Percentiles rank a stretch among this genome's conserved stretches.
These are phyloP conservation scores for Pulchroboletus neoregius DNA, from an alignment of 1,284 basidiomycete genomes.

Conservation along the genomic window DNA sequence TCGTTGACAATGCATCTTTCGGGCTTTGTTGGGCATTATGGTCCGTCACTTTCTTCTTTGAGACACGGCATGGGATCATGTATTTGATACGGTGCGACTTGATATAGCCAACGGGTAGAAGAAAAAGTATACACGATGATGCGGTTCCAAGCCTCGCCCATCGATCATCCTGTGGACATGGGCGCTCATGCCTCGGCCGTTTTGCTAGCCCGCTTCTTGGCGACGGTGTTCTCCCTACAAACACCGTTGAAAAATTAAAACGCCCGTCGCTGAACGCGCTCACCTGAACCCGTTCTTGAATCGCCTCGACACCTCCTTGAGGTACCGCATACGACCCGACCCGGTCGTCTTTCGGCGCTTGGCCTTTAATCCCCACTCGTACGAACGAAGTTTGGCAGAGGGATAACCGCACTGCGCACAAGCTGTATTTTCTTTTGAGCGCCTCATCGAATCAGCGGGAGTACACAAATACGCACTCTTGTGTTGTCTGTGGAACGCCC, in stretches of 20 bases:
- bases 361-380: conserved; percentile 98
- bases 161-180: no score
- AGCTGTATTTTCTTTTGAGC: no score
- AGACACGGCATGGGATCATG: conserved; percentile 11
- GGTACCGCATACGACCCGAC: conserved; percentile 93
- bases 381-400: conserved; percentile 91
- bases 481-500: conserved; percentile 96
- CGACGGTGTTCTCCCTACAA: conserved; percentile 74
- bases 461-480: conserved; percentile 77
- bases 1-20: conserved; percentile 7
- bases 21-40: no score
- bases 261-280: no score
- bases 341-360: conserved; percentile 99
- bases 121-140: conserved; percentile 15
- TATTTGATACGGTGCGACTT: no score
- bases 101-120: conserved; percentile 13
- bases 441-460: no score
- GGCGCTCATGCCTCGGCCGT: conserved; percentile 46
- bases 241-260: no score
- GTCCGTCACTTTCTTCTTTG: not conserved
- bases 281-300: conserved; percentile 99
- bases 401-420: conserved; percentile 98
- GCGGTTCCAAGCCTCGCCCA: not conserved
- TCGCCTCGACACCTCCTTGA: conserved; percentile 86
- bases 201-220: conserved; percentile 54